Evolutionary conservation across 1,284 basidiomycete genomes (phyloP).

Genomic region (Taiwanofungus camphoratus): DNA sequence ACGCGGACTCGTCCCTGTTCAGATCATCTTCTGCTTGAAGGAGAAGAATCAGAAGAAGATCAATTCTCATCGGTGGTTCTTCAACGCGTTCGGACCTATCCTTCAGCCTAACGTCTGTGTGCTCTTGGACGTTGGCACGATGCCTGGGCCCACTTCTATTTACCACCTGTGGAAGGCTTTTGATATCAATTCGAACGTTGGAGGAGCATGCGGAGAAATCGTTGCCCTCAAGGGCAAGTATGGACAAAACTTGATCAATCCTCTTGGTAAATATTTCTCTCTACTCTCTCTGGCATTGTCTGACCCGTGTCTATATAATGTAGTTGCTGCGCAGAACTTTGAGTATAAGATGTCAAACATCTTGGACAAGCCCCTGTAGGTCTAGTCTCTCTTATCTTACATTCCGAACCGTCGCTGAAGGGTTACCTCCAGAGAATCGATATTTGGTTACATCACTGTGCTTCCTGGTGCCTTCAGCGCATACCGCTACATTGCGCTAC

Average conservation of each 20-base stretch:
- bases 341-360: conserved; percentile 98
- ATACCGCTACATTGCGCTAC: conserved; percentile 86
- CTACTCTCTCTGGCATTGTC: not conserved
- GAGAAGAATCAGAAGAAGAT: conserved; percentile 92
- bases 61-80: conserved; percentile 93
- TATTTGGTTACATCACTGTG: conserved; percentile 92
- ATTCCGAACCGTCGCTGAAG: not conserved
- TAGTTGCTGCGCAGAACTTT: conserved; percentile 87
- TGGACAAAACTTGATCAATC: conserved; percentile 74
- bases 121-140: conserved; percentile 91
- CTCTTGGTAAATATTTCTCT: conserved; percentile 50
- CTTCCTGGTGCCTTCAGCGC: conserved; percentile 93
- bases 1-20: conserved; percentile 80
- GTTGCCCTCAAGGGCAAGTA: conserved; percentile 87
- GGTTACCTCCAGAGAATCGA: conserved; percentile 43
- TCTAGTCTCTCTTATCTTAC: conserved; percentile 8
- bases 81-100: conserved; percentile 80
- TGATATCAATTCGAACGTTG: conserved; percentile 93
- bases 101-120: conserved; percentile 88
- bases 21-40: conserved; percentile 93
- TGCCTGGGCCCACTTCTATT: conserved; percentile 84
- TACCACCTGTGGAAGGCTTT: conserved; percentile 98
- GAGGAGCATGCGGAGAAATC: conserved; percentile 96
- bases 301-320: conserved; percentile 3
- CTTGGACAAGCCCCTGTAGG: conserved; percentile 77